Conservation (phyloP, 2,329 filamentous ascomycete genomes). For the Elsinoe batatas region DNA sequence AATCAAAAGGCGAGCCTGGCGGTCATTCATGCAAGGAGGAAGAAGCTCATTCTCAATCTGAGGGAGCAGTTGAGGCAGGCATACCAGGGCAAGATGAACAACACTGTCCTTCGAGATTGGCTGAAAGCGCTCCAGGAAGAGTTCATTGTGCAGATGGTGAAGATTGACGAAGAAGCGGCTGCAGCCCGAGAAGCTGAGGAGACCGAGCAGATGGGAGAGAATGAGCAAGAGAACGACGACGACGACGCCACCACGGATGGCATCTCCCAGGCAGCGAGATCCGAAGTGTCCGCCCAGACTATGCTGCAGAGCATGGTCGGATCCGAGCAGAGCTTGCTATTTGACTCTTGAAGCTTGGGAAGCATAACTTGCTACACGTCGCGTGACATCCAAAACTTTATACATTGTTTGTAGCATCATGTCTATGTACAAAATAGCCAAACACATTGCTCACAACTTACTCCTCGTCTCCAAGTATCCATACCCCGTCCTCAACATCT, state of each 20-base stretch:
- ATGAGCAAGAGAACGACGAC: not conserved
- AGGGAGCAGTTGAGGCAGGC: constrained; percentile 64
- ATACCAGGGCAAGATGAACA: constrained; percentile 53
- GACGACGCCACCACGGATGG: not conserved
- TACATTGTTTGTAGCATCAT: not conserved
- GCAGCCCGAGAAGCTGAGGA: constrained; percentile 13
- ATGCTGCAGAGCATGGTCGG: not conserved
- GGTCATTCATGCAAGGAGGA: constrained; percentile 49
- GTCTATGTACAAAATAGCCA: not conserved
- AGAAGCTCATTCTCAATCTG: constrained; percentile 64
- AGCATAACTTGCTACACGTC: not conserved
- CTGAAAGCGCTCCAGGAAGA: constrained; percentile 60
- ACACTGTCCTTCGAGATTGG: constrained; percentile 53
- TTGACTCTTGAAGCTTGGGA: not conserved
- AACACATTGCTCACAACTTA: constrained; percentile 32
- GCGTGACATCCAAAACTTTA: not conserved
- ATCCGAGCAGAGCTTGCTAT: constrained; percentile 1
- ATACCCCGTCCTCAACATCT: constrained; percentile 53
- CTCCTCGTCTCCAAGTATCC: constrained; percentile 46
- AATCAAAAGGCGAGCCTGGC: constrained; percentile 49
- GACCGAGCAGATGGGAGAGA: not conserved
- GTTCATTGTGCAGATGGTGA: constrained; percentile 62
- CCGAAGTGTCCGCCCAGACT: not conserved
- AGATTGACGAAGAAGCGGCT: constrained; percentile 44
- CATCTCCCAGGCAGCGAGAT: not conserved